These are phyloP conservation scores for Berberis vulgaris DNA, from an alignment of 164 flowering plant species.

Conservation along the genomic window DNA sequence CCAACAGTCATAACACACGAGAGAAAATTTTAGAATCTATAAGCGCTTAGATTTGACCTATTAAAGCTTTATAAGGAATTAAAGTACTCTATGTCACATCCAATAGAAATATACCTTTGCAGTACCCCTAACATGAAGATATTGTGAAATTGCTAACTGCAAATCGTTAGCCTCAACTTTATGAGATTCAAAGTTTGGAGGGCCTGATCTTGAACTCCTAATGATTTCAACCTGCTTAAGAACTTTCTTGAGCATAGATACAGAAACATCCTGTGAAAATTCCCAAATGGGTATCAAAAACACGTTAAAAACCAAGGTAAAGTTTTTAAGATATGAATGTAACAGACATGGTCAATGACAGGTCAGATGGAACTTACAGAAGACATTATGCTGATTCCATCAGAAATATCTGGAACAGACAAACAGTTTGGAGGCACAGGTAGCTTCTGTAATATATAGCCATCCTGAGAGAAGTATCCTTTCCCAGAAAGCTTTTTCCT, in stretches of 20 bases:
- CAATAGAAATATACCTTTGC: constrained; percentile 34
- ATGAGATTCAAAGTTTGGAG: constrained; percentile 76
- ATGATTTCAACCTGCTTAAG: constrained; percentile 66
- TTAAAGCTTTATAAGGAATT: no score
- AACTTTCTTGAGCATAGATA: constrained; percentile 61
- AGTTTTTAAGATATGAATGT: background rate
- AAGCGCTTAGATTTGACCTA: no score
- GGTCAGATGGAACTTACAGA: constrained; percentile 40
- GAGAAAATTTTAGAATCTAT: no score
- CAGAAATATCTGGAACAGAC: constrained; percentile 81
- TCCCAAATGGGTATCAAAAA: constrained; percentile 15
- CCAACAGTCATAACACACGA: no score
- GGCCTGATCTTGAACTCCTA: constrained; percentile 67
- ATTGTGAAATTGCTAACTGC: constrained; percentile 58
- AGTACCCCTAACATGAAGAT: constrained; percentile 71
- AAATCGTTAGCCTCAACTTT: constrained; percentile 74
- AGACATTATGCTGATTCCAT: constrained; percentile 75
- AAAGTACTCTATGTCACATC: no score
- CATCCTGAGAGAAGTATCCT: constrained; percentile 74
- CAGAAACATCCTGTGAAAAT: constrained; percentile 43
- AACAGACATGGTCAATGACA: background rate
- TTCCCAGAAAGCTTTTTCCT: constrained; percentile 51
- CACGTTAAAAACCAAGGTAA: background rate
- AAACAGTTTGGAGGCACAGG: constrained; percentile 98
- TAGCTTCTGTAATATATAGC: constrained; percentile 53